Evolutionary conservation across 2,329 filamentous ascomycete genomes (phyloP).

Genomic region (Amylocarpus encephaloides): DNA sequence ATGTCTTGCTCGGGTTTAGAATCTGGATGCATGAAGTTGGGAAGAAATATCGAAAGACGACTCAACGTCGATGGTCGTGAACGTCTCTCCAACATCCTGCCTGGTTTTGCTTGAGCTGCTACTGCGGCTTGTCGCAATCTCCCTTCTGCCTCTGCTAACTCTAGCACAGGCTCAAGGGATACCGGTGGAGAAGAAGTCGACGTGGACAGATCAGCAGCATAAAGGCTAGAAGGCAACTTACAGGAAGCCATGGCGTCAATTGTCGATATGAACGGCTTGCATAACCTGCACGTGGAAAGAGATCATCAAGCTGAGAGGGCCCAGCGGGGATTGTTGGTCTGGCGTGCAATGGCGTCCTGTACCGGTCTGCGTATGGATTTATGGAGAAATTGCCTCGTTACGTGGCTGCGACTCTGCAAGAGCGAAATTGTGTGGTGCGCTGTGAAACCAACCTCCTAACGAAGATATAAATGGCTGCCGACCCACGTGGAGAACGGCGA

Average conservation of each 20-base stretch:
- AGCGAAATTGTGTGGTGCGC: too few relatives aligned
- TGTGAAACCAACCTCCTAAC: too few relatives aligned
- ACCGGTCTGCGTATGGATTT: too few relatives aligned
- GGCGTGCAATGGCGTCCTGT: too few relatives aligned
- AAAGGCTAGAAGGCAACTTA: background rate
- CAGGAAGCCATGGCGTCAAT: background rate
- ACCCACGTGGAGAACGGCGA: too few relatives aligned
- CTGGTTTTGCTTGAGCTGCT: background rate
- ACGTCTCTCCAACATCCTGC: conserved; percentile 4
- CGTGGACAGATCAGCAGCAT: background rate
- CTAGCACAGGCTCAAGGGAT: conserved; percentile 4
- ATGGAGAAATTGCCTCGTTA: too few relatives aligned
- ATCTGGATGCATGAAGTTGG: conserved; percentile 8
- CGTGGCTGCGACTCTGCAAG: too few relatives aligned
- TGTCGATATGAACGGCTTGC: background rate
- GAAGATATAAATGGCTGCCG: too few relatives aligned
- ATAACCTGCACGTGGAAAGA: background rate
- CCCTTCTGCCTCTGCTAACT: conserved; percentile 5
- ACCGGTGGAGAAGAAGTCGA: background rate
- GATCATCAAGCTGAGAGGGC: background rate
- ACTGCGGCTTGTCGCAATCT: conserved; percentile 1
- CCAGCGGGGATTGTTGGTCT: background rate
- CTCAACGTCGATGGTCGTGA: conserved; percentile 8
- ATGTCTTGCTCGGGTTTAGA: conserved; percentile 15
- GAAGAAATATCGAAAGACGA: conserved; percentile 14